Conservation (phyloP, 495 filamentous ascomycete genomes). For the Podospora pseudoanserina region DNA sequence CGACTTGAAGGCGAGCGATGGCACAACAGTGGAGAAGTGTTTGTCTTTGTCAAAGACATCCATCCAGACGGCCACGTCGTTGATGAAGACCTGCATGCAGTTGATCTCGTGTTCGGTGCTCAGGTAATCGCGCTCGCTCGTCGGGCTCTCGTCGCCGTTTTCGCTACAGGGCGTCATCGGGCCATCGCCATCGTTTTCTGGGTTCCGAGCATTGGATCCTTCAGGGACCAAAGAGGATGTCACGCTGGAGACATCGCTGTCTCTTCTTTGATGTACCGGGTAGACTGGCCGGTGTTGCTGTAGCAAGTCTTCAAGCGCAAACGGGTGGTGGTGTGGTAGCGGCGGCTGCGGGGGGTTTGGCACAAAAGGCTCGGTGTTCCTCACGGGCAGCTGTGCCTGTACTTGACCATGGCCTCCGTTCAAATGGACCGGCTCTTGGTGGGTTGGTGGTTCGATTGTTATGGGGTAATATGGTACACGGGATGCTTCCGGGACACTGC, state of each 20-base stretch:
- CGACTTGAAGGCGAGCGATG: slow-evolving; percentile 74
- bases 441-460: not conserved
- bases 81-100: slow-evolving; percentile 87
- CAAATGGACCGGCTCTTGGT: not conserved
- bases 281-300: not conserved
- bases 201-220: slow-evolving; percentile 10
- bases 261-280: not conserved
- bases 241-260: not conserved
- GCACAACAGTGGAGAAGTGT: slow-evolving; percentile 82
- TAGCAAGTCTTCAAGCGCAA: not conserved
- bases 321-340: not conserved
- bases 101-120: slow-evolving; percentile 70
- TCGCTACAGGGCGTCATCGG: slow-evolving; percentile 51
- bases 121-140: slow-evolving; percentile 52
- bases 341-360: not conserved
- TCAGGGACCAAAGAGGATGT: slow-evolving; percentile 1
- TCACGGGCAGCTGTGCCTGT: not conserved
- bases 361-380: not conserved
- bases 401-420: not conserved
- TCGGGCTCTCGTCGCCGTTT: slow-evolving; percentile 16
- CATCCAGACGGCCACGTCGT: slow-evolving; percentile 92
- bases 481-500: not conserved
- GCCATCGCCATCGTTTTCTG: slow-evolving; percentile 34
- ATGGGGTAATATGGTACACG: not conserved
- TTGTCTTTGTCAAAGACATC: slow-evolving; percentile 83